A percentile compares a stretch with the other conserved stretches of the same genome.
phyloP scores from a whole-genome alignment of 2,329 filamentous ascomycete species.

The Sarocladium oryzae region DNA sequence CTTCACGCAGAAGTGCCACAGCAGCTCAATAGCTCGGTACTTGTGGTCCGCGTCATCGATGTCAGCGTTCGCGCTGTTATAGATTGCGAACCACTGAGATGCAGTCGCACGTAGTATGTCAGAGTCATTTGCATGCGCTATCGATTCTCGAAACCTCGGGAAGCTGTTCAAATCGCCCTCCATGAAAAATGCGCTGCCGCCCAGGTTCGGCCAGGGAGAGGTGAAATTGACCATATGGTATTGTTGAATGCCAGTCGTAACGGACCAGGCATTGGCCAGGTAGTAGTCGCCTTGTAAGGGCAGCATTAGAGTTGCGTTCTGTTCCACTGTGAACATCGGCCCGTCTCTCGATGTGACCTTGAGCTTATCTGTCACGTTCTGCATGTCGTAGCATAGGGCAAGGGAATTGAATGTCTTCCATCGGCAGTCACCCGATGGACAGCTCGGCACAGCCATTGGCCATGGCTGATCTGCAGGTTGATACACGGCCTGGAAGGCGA shows the following conservation, averaged over 20 bases:
- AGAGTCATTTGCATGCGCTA: background rate
- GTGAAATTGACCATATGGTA: slow-evolving; percentile 9
- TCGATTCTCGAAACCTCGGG: slow-evolving; percentile 4
- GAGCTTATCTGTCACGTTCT: slow-evolving; percentile 9
- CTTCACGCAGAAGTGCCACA: slow-evolving; percentile 14
- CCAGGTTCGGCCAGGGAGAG: slow-evolving; percentile 7
- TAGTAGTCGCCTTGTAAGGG: background rate
- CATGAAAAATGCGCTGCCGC: background rate
- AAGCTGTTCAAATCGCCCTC: background rate
- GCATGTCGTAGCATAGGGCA: slow-evolving; percentile 8
- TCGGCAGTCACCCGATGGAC: slow-evolving; percentile 8
- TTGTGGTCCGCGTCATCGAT: background rate
- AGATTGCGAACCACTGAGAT: slow-evolving; percentile 11
- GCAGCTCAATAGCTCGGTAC: slow-evolving; percentile 11
- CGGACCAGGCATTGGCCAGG: background rate
- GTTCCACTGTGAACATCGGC: background rate
- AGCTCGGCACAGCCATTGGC: slow-evolving; percentile 7
- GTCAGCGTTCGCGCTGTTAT: background rate
- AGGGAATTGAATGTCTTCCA: slow-evolving; percentile 9
- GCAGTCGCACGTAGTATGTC: slow-evolving; percentile 7
- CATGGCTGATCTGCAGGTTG: slow-evolving; percentile 6
- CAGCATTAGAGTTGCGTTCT: slow-evolving; percentile 1
- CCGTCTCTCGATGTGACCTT: background rate
- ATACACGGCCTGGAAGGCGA: slow-evolving; percentile 9
- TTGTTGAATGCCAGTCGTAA: background rate